Percentiles rank a stretch among this genome's conserved stretches.
phyloP scores from a whole-genome alignment of 2,329 filamentous ascomycete species.

The Pseudogymnoascus sp. region DNA sequence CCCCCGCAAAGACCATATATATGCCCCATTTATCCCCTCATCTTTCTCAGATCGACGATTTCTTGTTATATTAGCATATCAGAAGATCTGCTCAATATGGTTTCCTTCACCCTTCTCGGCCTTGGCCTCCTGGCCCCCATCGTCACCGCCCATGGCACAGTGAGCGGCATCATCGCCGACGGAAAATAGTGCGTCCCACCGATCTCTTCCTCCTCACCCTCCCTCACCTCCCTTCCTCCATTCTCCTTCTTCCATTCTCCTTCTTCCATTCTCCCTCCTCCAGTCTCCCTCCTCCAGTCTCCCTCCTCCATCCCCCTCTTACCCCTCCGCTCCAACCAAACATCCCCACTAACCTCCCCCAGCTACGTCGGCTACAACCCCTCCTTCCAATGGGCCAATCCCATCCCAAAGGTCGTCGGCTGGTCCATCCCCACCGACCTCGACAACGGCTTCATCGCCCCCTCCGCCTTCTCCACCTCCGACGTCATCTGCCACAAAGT shows the following conservation, averaged over 20 bases:
- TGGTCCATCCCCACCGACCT: slow-evolving; percentile 46
- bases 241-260: neutral
- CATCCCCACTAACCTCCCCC: neutral
- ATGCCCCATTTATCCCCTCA: neutral
- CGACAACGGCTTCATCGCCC: slow-evolving; percentile 46
- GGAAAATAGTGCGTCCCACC: slow-evolving; percentile 21
- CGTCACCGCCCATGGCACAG: slow-evolving; percentile 23
- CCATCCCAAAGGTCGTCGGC: slow-evolving; percentile 30
- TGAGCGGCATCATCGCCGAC: slow-evolving; percentile 23
- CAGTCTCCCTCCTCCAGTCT: neutral
- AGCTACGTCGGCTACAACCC: slow-evolving; percentile 27
- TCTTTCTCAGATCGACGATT: neutral
- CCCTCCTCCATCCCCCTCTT: neutral
- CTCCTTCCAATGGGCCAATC: slow-evolving; percentile 20
- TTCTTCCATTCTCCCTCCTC: neutral
- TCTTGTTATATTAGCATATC: neutral
- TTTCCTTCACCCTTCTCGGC: neutral
- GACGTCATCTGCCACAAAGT: slow-evolving; percentile 57
- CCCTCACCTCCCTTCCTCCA: neutral
- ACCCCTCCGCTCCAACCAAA: neutral
- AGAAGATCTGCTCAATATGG: neutral
- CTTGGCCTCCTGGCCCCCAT: slow-evolving; percentile 15
- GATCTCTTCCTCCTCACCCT: neutral
- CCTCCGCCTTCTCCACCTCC: slow-evolving; percentile 36
- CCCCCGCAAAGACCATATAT: neutral